phyloP scores from a whole-genome alignment of 805 yeast species.

The Candida mattraensis region DNA sequence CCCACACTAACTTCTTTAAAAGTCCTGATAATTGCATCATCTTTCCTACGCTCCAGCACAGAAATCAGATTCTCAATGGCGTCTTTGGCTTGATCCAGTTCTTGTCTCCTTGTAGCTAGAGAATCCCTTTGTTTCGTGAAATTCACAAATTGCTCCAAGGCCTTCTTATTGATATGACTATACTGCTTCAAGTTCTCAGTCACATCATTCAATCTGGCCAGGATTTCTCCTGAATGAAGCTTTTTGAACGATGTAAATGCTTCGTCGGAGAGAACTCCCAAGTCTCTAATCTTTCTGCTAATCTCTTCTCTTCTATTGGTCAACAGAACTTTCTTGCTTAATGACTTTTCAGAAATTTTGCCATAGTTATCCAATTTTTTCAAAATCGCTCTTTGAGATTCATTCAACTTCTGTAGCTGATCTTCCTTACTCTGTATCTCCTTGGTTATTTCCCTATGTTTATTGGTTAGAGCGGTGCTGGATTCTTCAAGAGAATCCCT shows the following conservation, averaged over 20 bases:
- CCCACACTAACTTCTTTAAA: slow-evolving; percentile 74
- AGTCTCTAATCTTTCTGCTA: slow-evolving; percentile 68
- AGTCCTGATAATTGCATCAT: slow-evolving; percentile 76
- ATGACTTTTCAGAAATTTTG: slow-evolving; percentile 60
- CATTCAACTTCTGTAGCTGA: slow-evolving; percentile 49
- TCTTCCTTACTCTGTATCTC: slow-evolving; percentile 37
- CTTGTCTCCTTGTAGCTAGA: slow-evolving; percentile 61
- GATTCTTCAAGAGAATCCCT: slow-evolving; percentile 29
- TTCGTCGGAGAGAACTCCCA: slow-evolving; percentile 89
- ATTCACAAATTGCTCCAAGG: slow-evolving; percentile 75
- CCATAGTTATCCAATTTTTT: slow-evolving; percentile 60
- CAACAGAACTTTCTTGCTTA: slow-evolving; percentile 62
- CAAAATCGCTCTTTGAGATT: slow-evolving; percentile 53
- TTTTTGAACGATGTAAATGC: slow-evolving; percentile 56
- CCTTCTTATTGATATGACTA: slow-evolving; percentile 84
- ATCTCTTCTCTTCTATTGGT: slow-evolving; percentile 66
- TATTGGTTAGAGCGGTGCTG: slow-evolving; percentile 29
- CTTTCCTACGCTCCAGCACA: slow-evolving; percentile 73
- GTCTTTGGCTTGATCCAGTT: slow-evolving; percentile 64
- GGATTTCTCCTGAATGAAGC: slow-evolving; percentile 48
- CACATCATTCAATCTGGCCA: slow-evolving; percentile 51
- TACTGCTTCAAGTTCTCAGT: slow-evolving; percentile 60
- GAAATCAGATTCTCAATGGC: slow-evolving; percentile 73
- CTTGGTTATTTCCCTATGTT: slow-evolving; percentile 32
- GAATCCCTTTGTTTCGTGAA: slow-evolving; percentile 74